Evolutionary conservation across 441 rosid species (phyloP), one percentile per base, ranked within the genome.

Genomic region (Mallotus japonicus): DNA sequence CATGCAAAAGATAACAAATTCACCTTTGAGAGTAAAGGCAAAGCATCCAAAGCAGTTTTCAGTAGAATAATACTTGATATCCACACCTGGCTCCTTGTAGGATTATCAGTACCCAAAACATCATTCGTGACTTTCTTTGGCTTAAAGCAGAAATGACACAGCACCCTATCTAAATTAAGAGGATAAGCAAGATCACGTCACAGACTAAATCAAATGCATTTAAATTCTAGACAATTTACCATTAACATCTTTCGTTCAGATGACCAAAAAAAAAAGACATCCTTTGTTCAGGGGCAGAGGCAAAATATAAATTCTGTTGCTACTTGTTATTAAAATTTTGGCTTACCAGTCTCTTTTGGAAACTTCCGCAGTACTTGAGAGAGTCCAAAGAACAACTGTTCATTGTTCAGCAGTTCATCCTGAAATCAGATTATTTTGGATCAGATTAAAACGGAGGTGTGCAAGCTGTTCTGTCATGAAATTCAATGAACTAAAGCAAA

Each of bases 121-220:
- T 86, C 93, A 71, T 83, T 88, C 13, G 90, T 84, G 75, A 95
- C 90, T 85, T 87, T 95, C 87, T 87, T 91, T 60, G 87, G 90
- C 91, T 91, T 95, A 85, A 90, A 95, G 90, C 98, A 95, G 89
- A 95, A 93, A 80, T 95, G 94, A 85, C 99, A 95, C 73, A 91
- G 98, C 54, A 95, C 93, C 74, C 97, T 86, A 83, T 95, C 99
- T 95, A 90, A 70, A 77, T 65, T 46, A 79, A 68, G 71, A 75
- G 72, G 54, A 80, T 46, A 72, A 72, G 64, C 53, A 76, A 75
- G 66, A 46, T 81, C 61, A 57, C 64, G 68, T 80, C 66, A 74
- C 62, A 67, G 56, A 49, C 74, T 60, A 67, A 62, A 76, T 70
- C 62, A 73, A 50, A 71, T 59, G 69, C 32, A 63, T 50, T 47